Evolutionary conservation across 2,329 filamentous ascomycete genomes (phyloP).

Genomic region (Diplodia sapinea): DNA sequence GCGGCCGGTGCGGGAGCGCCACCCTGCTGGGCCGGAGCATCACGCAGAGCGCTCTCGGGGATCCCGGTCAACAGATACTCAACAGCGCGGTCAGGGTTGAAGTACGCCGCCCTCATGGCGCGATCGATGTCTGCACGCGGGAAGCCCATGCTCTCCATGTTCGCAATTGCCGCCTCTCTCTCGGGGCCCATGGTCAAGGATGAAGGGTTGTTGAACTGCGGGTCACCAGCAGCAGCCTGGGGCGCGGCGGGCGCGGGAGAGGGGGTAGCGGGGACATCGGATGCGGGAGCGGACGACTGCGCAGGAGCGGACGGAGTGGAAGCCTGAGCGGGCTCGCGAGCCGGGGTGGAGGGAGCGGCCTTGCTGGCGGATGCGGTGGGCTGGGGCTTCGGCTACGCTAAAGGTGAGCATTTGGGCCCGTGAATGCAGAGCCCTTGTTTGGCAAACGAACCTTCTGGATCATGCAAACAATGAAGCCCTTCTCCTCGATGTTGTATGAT

Average conservation of each 20-base stretch:
- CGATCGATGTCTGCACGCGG: conserved; percentile 84
- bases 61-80: conserved; percentile 95
- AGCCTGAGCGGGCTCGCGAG: conserved; percentile 54
- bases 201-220: conserved; percentile 71
- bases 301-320: conserved; percentile 63
- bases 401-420: conserved; percentile 36
- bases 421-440: neutral
- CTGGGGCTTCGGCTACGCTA: conserved; percentile 70
- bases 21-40: conserved; percentile 39
- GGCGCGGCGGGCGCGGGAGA: conserved; percentile 56
- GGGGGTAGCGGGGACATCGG: conserved; percentile 57
- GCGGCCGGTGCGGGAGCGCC: conserved; percentile 49
- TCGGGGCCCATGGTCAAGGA: conserved; percentile 86
- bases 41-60: conserved; percentile 77
- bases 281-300: conserved; percentile 54
- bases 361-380: conserved; percentile 56
- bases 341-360: conserved; percentile 64
- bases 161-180: conserved; percentile 79
- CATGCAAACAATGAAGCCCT: conserved; percentile 99
- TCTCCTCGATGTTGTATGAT: conserved; percentile 98
- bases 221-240: conserved; percentile 44
- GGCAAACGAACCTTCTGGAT: conserved; percentile 78
- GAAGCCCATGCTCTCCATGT: conserved; percentile 99
- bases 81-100: conserved; percentile 95
- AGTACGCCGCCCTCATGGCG: conserved; percentile 94